These are phyloP conservation scores for Kazachstania psychrophila DNA, from an alignment of 805 yeast species.

Conservation along the genomic window DNA sequence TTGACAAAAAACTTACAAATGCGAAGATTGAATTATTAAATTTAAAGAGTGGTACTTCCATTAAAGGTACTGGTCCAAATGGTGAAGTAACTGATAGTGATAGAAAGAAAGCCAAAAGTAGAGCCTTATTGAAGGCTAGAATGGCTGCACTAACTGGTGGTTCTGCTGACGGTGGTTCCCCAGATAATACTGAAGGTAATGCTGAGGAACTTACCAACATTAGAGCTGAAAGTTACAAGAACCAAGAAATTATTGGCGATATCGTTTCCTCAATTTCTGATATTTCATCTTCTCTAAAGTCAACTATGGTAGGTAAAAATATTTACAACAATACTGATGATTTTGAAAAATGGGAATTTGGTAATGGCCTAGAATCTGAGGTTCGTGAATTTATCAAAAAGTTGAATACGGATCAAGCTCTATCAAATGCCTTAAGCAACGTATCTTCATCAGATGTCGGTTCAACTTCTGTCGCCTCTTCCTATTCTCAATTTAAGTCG, in stretches of 20 bases:
- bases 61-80: conserved; percentile 77
- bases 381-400: conserved; percentile 54
- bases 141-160: conserved; percentile 76
- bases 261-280: conserved; percentile 61
- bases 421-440: background rate
- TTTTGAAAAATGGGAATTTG: conserved; percentile 69
- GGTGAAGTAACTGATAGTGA: conserved; percentile 83
- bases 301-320: conserved; percentile 19
- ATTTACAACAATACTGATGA: conserved; percentile 37
- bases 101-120: conserved; percentile 67
- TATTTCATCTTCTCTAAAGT: conserved; percentile 36
- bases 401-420: conserved; percentile 28
- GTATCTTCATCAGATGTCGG: conserved; percentile 3
- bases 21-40: conserved; percentile 59
- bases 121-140: conserved; percentile 69
- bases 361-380: conserved; percentile 59
- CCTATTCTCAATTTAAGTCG: conserved; percentile 28
- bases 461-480: background rate
- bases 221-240: conserved; percentile 43
- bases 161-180: conserved; percentile 1
- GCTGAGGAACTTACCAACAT: conserved; percentile 40
- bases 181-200: conserved; percentile 5
- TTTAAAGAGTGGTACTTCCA: conserved; percentile 56
- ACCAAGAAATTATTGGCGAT: conserved; percentile 52
- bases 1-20: conserved; percentile 59